Base-by-base conservation (phyloP, 805 yeast species). In the Candida krabiensis region DNA sequence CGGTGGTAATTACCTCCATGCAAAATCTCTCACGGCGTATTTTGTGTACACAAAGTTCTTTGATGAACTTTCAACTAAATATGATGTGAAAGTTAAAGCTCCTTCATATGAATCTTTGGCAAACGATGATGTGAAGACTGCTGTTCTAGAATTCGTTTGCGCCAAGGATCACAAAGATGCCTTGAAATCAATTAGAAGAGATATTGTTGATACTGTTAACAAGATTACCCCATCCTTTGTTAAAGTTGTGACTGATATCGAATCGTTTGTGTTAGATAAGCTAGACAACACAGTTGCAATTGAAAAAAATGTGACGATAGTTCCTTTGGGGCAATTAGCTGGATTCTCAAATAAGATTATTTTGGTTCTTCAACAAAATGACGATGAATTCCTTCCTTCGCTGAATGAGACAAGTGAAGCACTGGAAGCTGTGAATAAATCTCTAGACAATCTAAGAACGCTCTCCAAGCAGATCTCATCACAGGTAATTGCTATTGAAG, bases 311-410 rank as follows among this genome's bases (percentile, higher is more conserved):
- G 80, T 82, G 30, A 66, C 75, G 9, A 76, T 80, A 35, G 73
- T 87, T 37, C 79, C 85, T 42, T 66, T 83, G 31, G 80, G 80
- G 21, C 52, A 62, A 36, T 58, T 78, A 35, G 64, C 73, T 17
- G 68, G 67, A n/a, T 64, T 64, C 30, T 63, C 69, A 28, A 60
- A 60, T 40, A 60, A 67, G 24, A 65, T 88, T 33, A 59, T 86
- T 13, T 64, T 93, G 31, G 76, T 86, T 41, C 69, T 70, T 49
- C 66, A 63, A 36, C 66, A 69, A 43, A 63, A 65, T 46, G 70
- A 74, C 36, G 83, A 79, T 33, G 96, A 86, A 53, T 87, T 87
- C 59, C 80, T 80, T 26, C 91, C 91, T 19, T 72, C 84, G 25
- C 63, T 69, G 19, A 75, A 73, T 25, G 90, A 84, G 55, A 67